These are phyloP conservation scores for Metarhizium album DNA, from an alignment of 2,329 filamentous ascomycete species.

Conservation along the genomic window DNA sequence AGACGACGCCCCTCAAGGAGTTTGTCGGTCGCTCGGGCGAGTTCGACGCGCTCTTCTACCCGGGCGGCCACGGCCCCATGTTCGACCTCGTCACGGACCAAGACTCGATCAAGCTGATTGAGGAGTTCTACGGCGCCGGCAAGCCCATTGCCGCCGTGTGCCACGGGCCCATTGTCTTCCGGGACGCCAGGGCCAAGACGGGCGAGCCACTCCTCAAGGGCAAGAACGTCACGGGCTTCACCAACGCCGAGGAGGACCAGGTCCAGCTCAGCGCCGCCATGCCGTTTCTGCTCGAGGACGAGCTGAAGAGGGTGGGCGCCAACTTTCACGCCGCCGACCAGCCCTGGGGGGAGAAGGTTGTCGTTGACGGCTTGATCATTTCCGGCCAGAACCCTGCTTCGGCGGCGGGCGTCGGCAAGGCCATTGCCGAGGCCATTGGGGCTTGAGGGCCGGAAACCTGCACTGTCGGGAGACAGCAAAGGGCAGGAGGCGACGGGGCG, in stretches of 20 bases:
- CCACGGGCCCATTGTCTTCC: slow-evolving; percentile 55
- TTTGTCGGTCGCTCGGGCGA: slow-evolving; percentile 46
- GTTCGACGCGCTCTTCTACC: slow-evolving; percentile 52
- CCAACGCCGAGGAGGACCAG: slow-evolving; percentile 45
- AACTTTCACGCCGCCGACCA: slow-evolving; percentile 44
- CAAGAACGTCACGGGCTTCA: slow-evolving; percentile 50
- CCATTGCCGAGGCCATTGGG: slow-evolving; percentile 35
- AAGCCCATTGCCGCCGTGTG: slow-evolving; percentile 59
- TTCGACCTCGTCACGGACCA: slow-evolving; percentile 51
- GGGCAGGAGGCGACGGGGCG: too few species aligned
- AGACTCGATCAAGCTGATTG: slow-evolving; percentile 47
- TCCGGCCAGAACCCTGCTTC: slow-evolving; percentile 49
- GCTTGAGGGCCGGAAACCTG: slow-evolving; percentile 2
- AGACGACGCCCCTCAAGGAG: slow-evolving; percentile 46
- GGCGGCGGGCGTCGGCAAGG: slow-evolving; percentile 39
- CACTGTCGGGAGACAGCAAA: too few species aligned
- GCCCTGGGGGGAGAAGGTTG: slow-evolving; percentile 37
- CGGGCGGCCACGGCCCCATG: slow-evolving; percentile 53
- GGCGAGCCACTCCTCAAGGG: slow-evolving; percentile 45
- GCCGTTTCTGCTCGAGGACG: slow-evolving; percentile 49
- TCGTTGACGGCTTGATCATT: slow-evolving; percentile 40
- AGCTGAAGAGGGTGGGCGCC: slow-evolving; percentile 40
- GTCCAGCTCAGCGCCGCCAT: slow-evolving; percentile 37
- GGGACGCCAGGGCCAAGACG: slow-evolving; percentile 39
- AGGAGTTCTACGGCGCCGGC: slow-evolving; percentile 48